Evolutionary conservation across 129 eudicot genomes (phyloP), one percentile per base, ranked within the genome.

Genomic region (Gnaphalium uliginosum): DNA sequence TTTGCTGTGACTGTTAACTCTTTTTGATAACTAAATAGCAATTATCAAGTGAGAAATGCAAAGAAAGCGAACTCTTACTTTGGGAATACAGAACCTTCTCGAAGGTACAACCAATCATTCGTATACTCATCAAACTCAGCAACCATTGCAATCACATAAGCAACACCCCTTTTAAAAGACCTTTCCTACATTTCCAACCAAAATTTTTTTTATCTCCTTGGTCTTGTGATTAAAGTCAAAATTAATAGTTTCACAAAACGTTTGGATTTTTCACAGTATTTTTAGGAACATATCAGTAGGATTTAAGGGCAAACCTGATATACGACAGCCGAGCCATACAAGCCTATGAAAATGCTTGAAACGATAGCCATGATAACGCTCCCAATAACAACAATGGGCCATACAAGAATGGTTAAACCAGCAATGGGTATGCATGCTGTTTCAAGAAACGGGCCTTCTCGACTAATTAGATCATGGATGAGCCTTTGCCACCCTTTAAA

Each of bases 61-160:
- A 15, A 7, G 10, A 21, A 7, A 26, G 17, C 4, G 37, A 79
- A 29, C 27, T 15, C 69, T 89, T 66, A 94, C 99, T 94, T 94
- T 76, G 99, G 99, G 57, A 94, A 87, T 56, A 94, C 78, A 18
- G 99, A 85, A 71, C 99, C 99, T 76, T 94, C 99, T 48, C 99
- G 89, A 30, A 94, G 94, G 81, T 94, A 89, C 76, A 94, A 89
- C 96, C 92, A 94, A 68, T 94, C 99, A 35, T 94, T 94, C 0
- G 99, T 91, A 76, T 94, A 94, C 86, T 94, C 99, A 66, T 94
- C 99, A 76, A 94, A 94, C 73, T 89, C 97, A 9, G 99, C 97
- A 80, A 94, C 96, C 96, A 91, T 89, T 0, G 99, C 97, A 65
- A 94, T 84, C 72, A 94, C 96, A 61, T 85, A 94, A 41, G 94